Base-by-base conservation (phyloP, 2,329 filamentous ascomycete genomes). In the Macrophomina phaseolina region DNA sequence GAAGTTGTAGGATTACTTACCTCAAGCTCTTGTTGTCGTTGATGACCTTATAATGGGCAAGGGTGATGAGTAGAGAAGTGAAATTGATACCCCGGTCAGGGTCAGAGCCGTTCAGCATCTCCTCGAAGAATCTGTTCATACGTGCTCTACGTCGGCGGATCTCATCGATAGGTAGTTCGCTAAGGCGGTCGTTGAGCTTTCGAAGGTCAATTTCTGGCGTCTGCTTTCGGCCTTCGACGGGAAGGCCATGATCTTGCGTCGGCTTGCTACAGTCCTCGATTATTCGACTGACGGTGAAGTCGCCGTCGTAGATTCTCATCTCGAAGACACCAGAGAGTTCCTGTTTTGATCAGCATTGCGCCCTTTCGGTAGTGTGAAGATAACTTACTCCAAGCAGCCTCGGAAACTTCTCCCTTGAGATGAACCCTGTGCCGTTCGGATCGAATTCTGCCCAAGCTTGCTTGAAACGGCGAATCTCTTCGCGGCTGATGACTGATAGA, bases 11-110 rank as follows among this genome's bases (percentile, higher is more conserved):
- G 16, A n/a, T 46, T 28, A 51, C 71, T 76, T 81, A 91, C 90
- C 87, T 90, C 75, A 99, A 82, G 79, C 93, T 97, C 84, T 97
- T 97, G 82, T 91, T 97, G 79, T 99, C 95, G 71, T 90, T 97
- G 77, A 99, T 99, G 74, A 99, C 93, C 74, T 98, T 99, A 84
- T 99, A 97, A 79, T 99, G 95, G 40, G 96, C 94, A 67, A 99
- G 84, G 68, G 97, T 96, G 91, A 99, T 95, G 62, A 99, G 84
- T 28, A 97, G 90, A 6, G 91, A 90, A 3, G 93, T 95, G 78
- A 99, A 99, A 0, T 92, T 90, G 68, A 99, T 96, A 56, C 95
- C 95, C 69, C 88, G 87, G 73, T 96, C 92, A 0, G 90, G 91
- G 77, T 99, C 94, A 4, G 94, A 93, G 4, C 93, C 94, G 5